A percentile compares a stretch with the other conserved stretches of the same genome.
These are phyloP conservation scores for Austroboletus novae-zelandiae DNA, from an alignment of 1,284 basidiomycete species.

Conservation along the genomic window DNA sequence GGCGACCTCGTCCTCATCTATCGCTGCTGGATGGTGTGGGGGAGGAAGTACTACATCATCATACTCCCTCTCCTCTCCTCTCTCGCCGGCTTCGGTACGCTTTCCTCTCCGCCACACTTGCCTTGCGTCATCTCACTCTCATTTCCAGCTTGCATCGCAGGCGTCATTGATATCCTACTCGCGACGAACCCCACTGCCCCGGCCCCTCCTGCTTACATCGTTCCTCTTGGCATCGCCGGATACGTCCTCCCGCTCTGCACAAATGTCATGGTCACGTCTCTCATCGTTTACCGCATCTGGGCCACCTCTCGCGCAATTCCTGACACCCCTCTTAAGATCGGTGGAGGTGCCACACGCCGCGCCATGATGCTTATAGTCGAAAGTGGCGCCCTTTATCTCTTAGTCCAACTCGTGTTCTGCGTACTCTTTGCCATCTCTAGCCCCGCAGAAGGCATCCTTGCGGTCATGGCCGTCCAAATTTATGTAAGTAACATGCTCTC, in stretches of 20 bases:
- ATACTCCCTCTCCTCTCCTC: constrained; percentile 34
- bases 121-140: not conserved
- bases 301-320: constrained; percentile 18
- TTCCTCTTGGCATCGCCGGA: constrained; percentile 32
- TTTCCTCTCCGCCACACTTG: not conserved
- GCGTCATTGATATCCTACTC: constrained; percentile 22
- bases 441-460: constrained; percentile 36
- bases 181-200: constrained; percentile 24
- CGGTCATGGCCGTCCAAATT: constrained; percentile 38
- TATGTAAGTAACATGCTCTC: constrained; percentile 31
- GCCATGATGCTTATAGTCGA: constrained; percentile 39
- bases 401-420: constrained; percentile 40
- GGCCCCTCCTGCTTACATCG: constrained; percentile 27
- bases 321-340: constrained; percentile 4
- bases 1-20: constrained; percentile 39
- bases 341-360: constrained; percentile 13
- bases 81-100: constrained; percentile 33
- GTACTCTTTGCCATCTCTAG: constrained; percentile 35
- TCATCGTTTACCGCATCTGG: constrained; percentile 41
- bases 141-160: constrained; percentile 28
- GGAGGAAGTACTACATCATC: constrained; percentile 28
- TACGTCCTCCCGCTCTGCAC: constrained; percentile 39
- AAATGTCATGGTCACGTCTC: constrained; percentile 37
- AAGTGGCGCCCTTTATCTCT: constrained; percentile 40
- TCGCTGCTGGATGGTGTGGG: constrained; percentile 41